Base-by-base conservation (phyloP, 1,284 basidiomycete genomes). In the Ceratobasidium sp. region DNA sequence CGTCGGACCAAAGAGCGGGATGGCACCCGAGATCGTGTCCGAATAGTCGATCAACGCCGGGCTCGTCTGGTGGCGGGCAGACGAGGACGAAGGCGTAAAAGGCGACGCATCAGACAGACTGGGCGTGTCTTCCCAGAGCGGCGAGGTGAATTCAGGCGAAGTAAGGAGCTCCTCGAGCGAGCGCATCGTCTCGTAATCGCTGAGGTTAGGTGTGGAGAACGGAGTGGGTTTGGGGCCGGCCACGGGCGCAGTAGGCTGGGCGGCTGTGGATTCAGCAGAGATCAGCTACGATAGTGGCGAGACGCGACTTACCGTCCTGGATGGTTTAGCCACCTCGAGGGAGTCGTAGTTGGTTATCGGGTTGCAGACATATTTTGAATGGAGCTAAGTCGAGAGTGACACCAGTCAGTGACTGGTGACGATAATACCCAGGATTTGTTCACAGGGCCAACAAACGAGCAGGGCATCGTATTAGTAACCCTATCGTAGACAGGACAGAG, bases 101-200 rank as follows among this genome's bases (percentile, higher is more conserved):
- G 71, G 71, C 44, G 71, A 64, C 4, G 59, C 71, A 37, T 74
- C 71, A 2, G 71, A 64, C 32, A 74, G 71, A 13, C 46, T 62
- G 29, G 71, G 71, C n/a, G 71, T 74, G 49, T 73, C 70, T 29
- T 61, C 56, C 32, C 57, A 73, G 7, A 59, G 43, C 34, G 70
- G 71, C 43, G 71, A 74, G 46, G 59, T 64, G 59, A 74, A 74
- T 37, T 74, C 71, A 49, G 59, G 71, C 71, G 71, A 74, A 0
- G 71, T 64, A 2, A 74, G 44, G 17, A 74, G 34, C 46, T 74
- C 71, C 15, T 74, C 59, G 49, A 74, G 29, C 46, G 71, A 40
- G 43, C 59, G 71, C 17, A 61, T 19, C 22, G 54, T 46, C 29
- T 67, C 64, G 37, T 37, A 62, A 40, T 52, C 52, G 40, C 7